Evolutionary conservation across 108 stramenopile species (phyloP), one percentile per base, ranked within the genome.

Genomic region (Nitzschia sp.): DNA sequence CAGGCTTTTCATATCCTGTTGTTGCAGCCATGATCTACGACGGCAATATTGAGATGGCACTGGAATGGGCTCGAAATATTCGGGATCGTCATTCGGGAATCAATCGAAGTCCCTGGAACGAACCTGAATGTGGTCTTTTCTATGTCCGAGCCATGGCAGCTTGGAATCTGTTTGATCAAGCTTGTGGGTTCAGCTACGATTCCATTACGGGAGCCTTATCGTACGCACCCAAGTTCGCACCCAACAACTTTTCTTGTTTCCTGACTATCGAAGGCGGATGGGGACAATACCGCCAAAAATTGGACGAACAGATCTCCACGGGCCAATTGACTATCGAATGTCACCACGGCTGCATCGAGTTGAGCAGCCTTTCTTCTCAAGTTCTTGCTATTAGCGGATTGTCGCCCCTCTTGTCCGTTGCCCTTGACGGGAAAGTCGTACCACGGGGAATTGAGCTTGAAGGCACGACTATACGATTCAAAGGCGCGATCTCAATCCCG

Each of bases 151-250:
- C 51, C 32, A 67, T 67, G 66, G 51, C 54, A 8, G 66, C 29
- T 0, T 67, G 66, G 66, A 54, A 54, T 35, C 21, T 67, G 11
- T 38, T 54, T 51, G 66, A 67, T 32, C 66, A 67, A 31, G 66
- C 66, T 11, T 67, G 66, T 53, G 66, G 66, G 2, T 67, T 67
- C 23, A 24, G 32, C 66, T 67, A 67, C 53, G 53, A 67, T 36
- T 67, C 66, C 21, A 67, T 33, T 3, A 54, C 23, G 28, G 51
- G 51, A 0, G 11, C 66, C 19, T 51, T 51, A 19, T 51, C 49
- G 21, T 51, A 51, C 21, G 49, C 8, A n/a, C 49, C 49, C 8
- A 51, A 51, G 21, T 51, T 51, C n/a, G 4, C 4, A 9, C 19
- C 8, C 8, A 19, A 51, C 49, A 23, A 51, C 17, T 51, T 51